Evolutionary conservation across 2,329 filamentous ascomycete species (phyloP).

Genomic region (Nothophoma quercina): DNA sequence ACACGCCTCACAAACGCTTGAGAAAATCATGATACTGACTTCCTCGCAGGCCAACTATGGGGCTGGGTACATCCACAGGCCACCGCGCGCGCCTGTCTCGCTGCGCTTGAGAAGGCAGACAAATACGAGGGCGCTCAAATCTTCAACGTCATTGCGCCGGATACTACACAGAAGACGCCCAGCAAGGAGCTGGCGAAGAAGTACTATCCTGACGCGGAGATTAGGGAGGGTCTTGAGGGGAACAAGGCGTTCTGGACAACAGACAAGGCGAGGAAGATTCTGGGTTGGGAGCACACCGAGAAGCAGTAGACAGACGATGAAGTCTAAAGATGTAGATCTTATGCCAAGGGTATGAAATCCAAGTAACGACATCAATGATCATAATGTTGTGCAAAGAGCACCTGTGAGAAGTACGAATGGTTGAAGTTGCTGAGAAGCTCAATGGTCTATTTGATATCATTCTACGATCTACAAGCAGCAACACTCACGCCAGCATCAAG

Average conservation of each 20-base stretch:
- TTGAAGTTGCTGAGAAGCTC: neutral
- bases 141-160: conserved; percentile 48
- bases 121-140: conserved; percentile 45
- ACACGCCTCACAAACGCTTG: too few species aligned
- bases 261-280: conserved; percentile 30
- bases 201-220: conserved; percentile 33
- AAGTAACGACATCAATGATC: neutral
- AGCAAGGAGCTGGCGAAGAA: conserved; percentile 33
- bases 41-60: conserved; percentile 38
- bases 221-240: conserved; percentile 25
- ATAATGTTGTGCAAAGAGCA: too few species aligned
- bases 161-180: conserved; percentile 31
- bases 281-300: conserved; percentile 37
- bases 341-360: neutral
- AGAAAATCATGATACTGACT: neutral
- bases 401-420: neutral
- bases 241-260: conserved; percentile 35
- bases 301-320: conserved; percentile 16
- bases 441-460: conserved; percentile 9
- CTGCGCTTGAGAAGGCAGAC: conserved; percentile 42
- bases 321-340: neutral
- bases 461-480: conserved; percentile 13
- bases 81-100: conserved; percentile 47
- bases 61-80: conserved; percentile 48
- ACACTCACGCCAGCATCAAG: conserved; percentile 4